phyloP scores from a whole-genome alignment of 306 rosid species.

The Lathyrus oleraceus region DNA sequence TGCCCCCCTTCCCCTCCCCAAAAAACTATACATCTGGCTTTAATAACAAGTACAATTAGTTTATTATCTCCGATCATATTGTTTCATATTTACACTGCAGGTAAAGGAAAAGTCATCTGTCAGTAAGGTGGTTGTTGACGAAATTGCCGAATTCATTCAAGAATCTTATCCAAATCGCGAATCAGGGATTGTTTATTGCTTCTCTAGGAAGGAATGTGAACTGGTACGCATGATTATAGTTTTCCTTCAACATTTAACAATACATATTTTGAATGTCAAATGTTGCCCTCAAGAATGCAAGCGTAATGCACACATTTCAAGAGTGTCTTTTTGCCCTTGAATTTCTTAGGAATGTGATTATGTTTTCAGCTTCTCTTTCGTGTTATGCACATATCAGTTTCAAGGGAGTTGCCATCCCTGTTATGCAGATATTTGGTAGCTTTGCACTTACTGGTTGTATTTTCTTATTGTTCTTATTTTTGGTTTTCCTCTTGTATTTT shows the following conservation, averaged over 20 bases:
- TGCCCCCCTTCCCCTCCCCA: background rate
- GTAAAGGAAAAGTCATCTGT: slow-evolving; percentile 88
- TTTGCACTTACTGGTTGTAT: background rate
- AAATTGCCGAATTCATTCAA: slow-evolving; percentile 72
- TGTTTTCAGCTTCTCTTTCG: slow-evolving; percentile 8
- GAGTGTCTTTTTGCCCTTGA: slow-evolving; percentile 9
- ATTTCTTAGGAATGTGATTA: slow-evolving; percentile 11
- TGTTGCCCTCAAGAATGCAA: slow-evolving; percentile 24
- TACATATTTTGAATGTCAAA: slow-evolving; percentile 23
- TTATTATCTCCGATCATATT: slow-evolving; percentile 5
- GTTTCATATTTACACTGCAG: slow-evolving; percentile 44
- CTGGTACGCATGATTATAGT: slow-evolving; percentile 54
- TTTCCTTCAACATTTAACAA: slow-evolving; percentile 24
- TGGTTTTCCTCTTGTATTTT: background rate
- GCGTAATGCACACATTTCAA: slow-evolving; percentile 21
- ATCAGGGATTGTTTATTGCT: slow-evolving; percentile 94
- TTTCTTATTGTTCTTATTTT: slow-evolving; percentile 11
- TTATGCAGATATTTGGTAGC: slow-evolving; percentile 6
- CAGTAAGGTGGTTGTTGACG: slow-evolving; percentile 75
- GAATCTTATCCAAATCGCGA: slow-evolving; percentile 74
- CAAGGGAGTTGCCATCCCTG: slow-evolving; percentile 11
- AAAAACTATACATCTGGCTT: slow-evolving; percentile 3
- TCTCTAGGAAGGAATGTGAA: slow-evolving; percentile 93
- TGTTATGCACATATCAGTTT: slow-evolving; percentile 2
- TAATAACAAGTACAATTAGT: slow-evolving; percentile 18